A percentile compares a stretch with the other conserved stretches of the same genome.
Evolutionary conservation across 2,329 filamentous ascomycete species (phyloP).

Genomic region (Penicillium nordicum): DNA sequence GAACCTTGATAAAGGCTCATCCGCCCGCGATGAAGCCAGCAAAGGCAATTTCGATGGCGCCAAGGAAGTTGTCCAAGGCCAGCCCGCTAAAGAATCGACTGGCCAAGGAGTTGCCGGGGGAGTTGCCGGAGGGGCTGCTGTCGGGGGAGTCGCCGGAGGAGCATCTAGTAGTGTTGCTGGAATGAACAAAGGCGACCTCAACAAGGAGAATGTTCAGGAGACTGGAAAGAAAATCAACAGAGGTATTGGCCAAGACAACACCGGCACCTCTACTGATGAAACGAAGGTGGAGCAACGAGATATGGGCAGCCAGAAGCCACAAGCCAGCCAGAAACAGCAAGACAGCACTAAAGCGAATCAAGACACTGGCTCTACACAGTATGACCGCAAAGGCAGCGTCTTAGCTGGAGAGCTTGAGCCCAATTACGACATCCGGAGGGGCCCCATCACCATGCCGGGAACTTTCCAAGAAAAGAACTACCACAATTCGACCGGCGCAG

Average conservation of each 20-base stretch:
- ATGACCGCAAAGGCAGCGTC: slow-evolving; percentile 1
- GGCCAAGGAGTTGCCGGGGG: slow-evolving; percentile 5
- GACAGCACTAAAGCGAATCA: background rate
- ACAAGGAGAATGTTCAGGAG: slow-evolving; percentile 7
- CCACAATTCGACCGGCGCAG: slow-evolving; percentile 1
- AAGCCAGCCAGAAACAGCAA: background rate
- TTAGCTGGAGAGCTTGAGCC: slow-evolving; percentile 4
- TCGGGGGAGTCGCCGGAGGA: background rate
- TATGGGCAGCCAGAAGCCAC: background rate
- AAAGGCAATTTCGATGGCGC: slow-evolving; percentile 6
- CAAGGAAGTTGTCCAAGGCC: slow-evolving; percentile 13
- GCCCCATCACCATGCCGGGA: slow-evolving; percentile 16
- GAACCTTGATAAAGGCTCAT: slow-evolving; percentile 5
- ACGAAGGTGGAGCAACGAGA: background rate
- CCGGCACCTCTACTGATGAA: background rate
- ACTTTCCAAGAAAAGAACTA: slow-evolving; percentile 8
- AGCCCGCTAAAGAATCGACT: slow-evolving; percentile 1
- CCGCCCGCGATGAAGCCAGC: background rate
- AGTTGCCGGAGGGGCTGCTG: background rate
- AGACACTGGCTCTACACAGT: background rate
- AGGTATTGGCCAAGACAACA: background rate
- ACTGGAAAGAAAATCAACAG: slow-evolving; percentile 1
- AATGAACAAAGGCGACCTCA: slow-evolving; percentile 8
- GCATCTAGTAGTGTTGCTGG: slow-evolving; percentile 5
- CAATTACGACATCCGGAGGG: slow-evolving; percentile 22